A percentile compares a stretch with the other conserved stretches of the same genome.
These are phyloP conservation scores for Brasilioporus rufonigricans DNA, from an alignment of 768 basidiomycete species.

Conservation along the genomic window DNA sequence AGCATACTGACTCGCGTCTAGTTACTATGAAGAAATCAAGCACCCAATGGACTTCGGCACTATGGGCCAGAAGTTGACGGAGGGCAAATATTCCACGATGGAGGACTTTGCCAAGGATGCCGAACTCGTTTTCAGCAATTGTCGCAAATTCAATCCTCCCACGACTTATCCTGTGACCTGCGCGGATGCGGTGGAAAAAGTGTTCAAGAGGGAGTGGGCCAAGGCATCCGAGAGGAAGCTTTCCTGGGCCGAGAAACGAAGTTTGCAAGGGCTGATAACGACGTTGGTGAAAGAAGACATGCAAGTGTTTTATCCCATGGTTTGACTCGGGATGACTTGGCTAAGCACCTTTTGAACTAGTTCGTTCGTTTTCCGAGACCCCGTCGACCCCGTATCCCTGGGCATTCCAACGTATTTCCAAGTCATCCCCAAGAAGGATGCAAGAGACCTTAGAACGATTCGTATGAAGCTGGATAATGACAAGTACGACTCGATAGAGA, in stretches of 20 bases:
- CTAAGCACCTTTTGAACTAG: slow-evolving; percentile 33
- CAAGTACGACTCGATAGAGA: slow-evolving; percentile 75
- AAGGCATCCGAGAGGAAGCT: slow-evolving; percentile 73
- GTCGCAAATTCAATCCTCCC: slow-evolving; percentile 88
- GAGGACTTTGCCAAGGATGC: slow-evolving; percentile 79
- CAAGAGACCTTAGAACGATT: slow-evolving; percentile 84
- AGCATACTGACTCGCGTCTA: slow-evolving; percentile 30
- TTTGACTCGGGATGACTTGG: not conserved
- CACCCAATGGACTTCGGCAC: slow-evolving; percentile 95
- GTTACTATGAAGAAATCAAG: slow-evolving; percentile 89
- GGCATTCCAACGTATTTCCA: slow-evolving; percentile 88
- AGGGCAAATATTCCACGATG: slow-evolving; percentile 72
- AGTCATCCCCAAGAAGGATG: slow-evolving; percentile 79
- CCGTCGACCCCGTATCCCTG: slow-evolving; percentile 84
- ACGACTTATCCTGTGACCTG: slow-evolving; percentile 70
- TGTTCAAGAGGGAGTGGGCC: slow-evolving; percentile 84
- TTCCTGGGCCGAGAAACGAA: slow-evolving; percentile 75
- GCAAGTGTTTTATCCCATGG: slow-evolving; percentile 37
- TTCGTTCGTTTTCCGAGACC: slow-evolving; percentile 75
- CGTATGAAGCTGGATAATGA: slow-evolving; percentile 76
- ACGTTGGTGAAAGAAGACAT: slow-evolving; percentile 65
- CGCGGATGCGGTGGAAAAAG: slow-evolving; percentile 70
- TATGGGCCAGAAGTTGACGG: slow-evolving; percentile 63
- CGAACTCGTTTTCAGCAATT: slow-evolving; percentile 84
- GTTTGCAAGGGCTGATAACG: slow-evolving; percentile 67